Conservation (phyloP, 192 early-diverging fungal genomes). For the Coemansia sp. region DNA sequence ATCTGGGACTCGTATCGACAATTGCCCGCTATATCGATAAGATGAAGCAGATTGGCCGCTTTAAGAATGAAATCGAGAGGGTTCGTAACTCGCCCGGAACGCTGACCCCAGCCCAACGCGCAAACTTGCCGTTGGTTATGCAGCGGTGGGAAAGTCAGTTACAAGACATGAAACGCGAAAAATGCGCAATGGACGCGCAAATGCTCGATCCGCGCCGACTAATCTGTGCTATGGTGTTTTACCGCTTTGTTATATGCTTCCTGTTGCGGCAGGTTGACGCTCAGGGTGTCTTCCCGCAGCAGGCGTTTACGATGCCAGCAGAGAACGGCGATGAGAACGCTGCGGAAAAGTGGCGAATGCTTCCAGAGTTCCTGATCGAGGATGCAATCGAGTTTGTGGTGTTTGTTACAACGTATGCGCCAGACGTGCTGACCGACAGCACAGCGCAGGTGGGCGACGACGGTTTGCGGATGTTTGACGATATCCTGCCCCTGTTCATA, state of each 20-base stretch:
- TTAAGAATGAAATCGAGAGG: constrained; percentile 64
- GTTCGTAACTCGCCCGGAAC: constrained; percentile 37
- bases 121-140: constrained; percentile 44
- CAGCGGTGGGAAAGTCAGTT: constrained; percentile 66
- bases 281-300: constrained; percentile 24
- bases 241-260: constrained; percentile 88
- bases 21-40: constrained; percentile 66
- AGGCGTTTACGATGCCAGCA: constrained; percentile 36
- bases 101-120: constrained; percentile 22
- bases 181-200: constrained; percentile 72
- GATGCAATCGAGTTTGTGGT: constrained; percentile 66
- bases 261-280: constrained; percentile 72
- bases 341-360: constrained; percentile 56
- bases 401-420: constrained; percentile 27
- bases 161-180: constrained; percentile 63
- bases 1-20: constrained; percentile 75
- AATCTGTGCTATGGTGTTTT: constrained; percentile 68
- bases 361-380: constrained; percentile 92
- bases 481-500: constrained; percentile 60
- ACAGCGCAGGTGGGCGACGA: constrained; percentile 35
- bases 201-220: constrained; percentile 73
- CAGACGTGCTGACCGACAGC: constrained; percentile 33
- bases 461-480: constrained; percentile 43
- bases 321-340: constrained; percentile 10
- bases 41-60: constrained; percentile 65